A percentile compares a stretch with the other conserved stretches of the same genome.
Evolutionary conservation across 2,329 filamentous ascomycete species (phyloP).

Genomic region (Nigrospora sphaerica): DNA sequence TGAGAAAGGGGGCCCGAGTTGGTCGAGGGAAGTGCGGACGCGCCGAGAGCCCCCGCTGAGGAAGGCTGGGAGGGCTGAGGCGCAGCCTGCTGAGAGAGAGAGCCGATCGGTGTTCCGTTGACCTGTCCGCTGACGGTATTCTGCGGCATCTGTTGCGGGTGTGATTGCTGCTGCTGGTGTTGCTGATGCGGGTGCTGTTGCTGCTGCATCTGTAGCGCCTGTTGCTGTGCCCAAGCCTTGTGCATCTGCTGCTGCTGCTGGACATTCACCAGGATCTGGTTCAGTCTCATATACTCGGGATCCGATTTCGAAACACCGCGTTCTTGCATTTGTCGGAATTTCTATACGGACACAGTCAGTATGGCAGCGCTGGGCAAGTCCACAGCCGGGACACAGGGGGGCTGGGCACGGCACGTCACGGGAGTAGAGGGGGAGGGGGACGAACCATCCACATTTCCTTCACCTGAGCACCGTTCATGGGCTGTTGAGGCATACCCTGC

Average conservation of each 20-base stretch:
- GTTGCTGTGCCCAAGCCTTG: conserved; percentile 50
- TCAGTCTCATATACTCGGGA: conserved; percentile 79
- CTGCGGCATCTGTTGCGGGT: conserved; percentile 45
- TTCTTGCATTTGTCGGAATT: conserved; percentile 83
- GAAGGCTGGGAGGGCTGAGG: conserved; percentile 27
- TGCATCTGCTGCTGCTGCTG: conserved; percentile 58
- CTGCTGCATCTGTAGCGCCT: conserved; percentile 49
- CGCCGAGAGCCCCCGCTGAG: conserved; percentile 25
- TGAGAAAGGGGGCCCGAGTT: conserved; percentile 18
- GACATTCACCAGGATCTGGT: conserved; percentile 66
- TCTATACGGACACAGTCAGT: conserved; percentile 40
- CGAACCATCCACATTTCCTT: conserved; percentile 64
- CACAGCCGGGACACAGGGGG: too few species aligned
- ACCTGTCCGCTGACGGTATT: conserved; percentile 47
- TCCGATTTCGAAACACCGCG: conserved; percentile 74
- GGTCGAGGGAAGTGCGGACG: conserved; percentile 30
- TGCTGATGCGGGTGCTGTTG: conserved; percentile 51
- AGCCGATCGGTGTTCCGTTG: conserved; percentile 40
- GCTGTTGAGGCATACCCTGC: conserved; percentile 52
- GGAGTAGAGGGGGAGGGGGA: background rate
- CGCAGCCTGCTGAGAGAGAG: conserved; percentile 26
- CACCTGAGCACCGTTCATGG: conserved; percentile 70
- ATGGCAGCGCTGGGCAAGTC: too few species aligned
- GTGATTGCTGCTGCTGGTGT: conserved; percentile 51
- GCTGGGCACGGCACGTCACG: too few species aligned